Base-by-base conservation (phyloP, 1,139 yeast genomes). In the Neolecta irregularis region DNA sequence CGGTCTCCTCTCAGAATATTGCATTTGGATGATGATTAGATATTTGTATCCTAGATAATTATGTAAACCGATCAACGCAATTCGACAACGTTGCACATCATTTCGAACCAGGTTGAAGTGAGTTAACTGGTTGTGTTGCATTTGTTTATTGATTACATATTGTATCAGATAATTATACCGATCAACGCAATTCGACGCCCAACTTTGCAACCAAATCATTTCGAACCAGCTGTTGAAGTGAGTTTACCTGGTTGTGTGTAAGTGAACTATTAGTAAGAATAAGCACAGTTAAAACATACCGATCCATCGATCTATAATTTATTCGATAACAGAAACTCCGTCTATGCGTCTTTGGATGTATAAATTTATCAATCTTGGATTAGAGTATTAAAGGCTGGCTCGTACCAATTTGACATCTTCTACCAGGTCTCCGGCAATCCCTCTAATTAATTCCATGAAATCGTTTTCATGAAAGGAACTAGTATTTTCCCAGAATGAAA, bases 261-360 rank as follows among this genome's bases (percentile, higher is more conserved):
- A 88, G 63, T 42, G 76, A 77, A 50, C 94, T 67, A 49, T 28
- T 15, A 8, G 17, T 9, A 8, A 25, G 15, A 4, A 12, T 28
- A 4, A n/a, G 20, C 22, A 28, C n/a, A 28, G 22, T 16, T 12
- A 6, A 25, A 26, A 20, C 2, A 7, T 33, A 41, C 44, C 41
- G 33, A 20, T 88, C 96, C 96, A 91, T 85, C 1, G 93, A 78
- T 57, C 88, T 96, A 57, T 83, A 88, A 52, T 77, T 76, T 39
- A 88, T 69, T 48, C 98, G 65, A 64, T 80, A 88, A 57, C 95
- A 83, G 50, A 79, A 78, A 6, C 93, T 77, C 44, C 60, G 69
- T 46, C 64, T 70, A 2, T 74, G 72, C 0, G 91, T 76, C 50
- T 80, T 80, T 26, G 93, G 93, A 53, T 85, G 93, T 8, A 61